Percentiles rank a stretch among this genome's conserved stretches.
phyloP scores from a whole-genome alignment of 2,329 filamentous ascomycete genomes.

The Cladosporium sp. region DNA sequence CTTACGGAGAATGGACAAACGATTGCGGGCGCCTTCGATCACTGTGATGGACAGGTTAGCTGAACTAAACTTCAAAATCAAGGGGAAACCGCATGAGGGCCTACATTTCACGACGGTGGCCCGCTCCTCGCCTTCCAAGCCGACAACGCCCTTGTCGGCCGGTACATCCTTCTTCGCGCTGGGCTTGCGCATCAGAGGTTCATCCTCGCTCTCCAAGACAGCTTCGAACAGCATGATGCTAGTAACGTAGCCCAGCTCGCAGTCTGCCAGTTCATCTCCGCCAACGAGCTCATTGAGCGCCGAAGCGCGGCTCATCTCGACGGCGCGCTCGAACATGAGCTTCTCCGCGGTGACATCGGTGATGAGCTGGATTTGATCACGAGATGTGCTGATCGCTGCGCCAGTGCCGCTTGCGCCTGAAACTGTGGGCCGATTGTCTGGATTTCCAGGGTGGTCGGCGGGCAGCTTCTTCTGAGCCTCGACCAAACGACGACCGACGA shows the following conservation, averaged over 20 bases:
- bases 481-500: slow-evolving; percentile 80
- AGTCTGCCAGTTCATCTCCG: slow-evolving; percentile 70
- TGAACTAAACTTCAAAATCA: neutral
- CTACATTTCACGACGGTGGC: slow-evolving; percentile 65
- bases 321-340: slow-evolving; percentile 92
- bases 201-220: slow-evolving; percentile 76
- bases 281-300: slow-evolving; percentile 95
- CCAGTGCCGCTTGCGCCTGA: slow-evolving; percentile 40
- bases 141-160: slow-evolving; percentile 42
- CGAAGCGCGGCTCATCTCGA: slow-evolving; percentile 93
- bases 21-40: slow-evolving; percentile 39
- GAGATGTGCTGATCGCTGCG: slow-evolving; percentile 55
- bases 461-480: slow-evolving; percentile 82
- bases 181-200: slow-evolving; percentile 39
- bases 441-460: slow-evolving; percentile 77
- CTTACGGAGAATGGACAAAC: slow-evolving; percentile 38
- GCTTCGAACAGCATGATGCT: slow-evolving; percentile 93
- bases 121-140: slow-evolving; percentile 63
- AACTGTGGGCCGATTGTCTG: slow-evolving; percentile 62
- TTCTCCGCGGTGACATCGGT: slow-evolving; percentile 90
- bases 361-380: slow-evolving; percentile 76
- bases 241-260: slow-evolving; percentile 87
- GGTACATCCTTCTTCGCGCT: slow-evolving; percentile 41
- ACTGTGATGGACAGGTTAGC: slow-evolving; percentile 27
- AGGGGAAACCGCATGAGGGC: neutral